Percentiles rank a stretch among this genome's conserved stretches.
These are phyloP conservation scores for Aspergillus hortae DNA, from an alignment of 2,329 filamentous ascomycete species.

Conservation along the genomic window DNA sequence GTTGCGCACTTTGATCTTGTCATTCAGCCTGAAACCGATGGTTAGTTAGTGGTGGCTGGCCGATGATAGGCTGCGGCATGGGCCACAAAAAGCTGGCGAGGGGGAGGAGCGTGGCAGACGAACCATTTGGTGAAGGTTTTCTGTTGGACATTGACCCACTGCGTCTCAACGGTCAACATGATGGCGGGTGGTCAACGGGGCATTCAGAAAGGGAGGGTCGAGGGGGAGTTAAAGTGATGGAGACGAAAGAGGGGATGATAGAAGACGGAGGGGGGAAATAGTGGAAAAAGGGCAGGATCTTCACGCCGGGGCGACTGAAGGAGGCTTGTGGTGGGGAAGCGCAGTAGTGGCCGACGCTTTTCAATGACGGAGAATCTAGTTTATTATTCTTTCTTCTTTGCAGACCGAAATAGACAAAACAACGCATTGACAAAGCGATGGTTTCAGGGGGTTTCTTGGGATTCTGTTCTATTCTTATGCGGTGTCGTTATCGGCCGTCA, in stretches of 20 bases:
- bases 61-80: neutral
- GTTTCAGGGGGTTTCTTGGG: neutral
- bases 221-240: neutral
- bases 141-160: conserved; percentile 78
- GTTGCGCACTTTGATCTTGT: conserved; percentile 76
- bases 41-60: neutral
- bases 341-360: too few species aligned
- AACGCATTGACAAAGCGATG: too few species aligned
- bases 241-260: neutral
- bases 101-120: conserved; percentile 4
- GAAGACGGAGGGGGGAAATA: conserved; percentile 4
- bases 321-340: neutral
- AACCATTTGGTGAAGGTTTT: conserved; percentile 99
- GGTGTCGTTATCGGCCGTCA: conserved; percentile 9
- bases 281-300: conserved; percentile 19
- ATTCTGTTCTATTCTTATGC: too few species aligned
- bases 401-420: too few species aligned
- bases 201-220: conserved; percentile 21
- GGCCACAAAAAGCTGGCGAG: neutral
- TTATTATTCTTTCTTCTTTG: too few species aligned
- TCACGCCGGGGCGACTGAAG: conserved; percentile 9
- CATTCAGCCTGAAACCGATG: conserved; percentile 72
- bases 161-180: conserved; percentile 55
- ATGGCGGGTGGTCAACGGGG: conserved; percentile 20
- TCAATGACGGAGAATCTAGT: too few species aligned